Evolutionary conservation across 805 yeast species (phyloP), one percentile per base, ranked within the genome.

Genomic region (Hanseniaspora jakobsenii): DNA sequence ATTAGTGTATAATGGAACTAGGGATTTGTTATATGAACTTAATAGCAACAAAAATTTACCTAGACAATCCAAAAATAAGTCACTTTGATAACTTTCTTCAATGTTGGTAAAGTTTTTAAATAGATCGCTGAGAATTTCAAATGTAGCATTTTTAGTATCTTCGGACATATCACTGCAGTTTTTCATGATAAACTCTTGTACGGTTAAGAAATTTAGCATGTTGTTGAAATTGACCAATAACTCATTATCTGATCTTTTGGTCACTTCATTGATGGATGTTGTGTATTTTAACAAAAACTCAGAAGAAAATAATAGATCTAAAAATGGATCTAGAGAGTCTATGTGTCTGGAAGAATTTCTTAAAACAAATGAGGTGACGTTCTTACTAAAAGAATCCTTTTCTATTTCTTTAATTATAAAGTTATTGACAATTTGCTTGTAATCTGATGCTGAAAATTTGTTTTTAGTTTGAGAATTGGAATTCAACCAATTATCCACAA

Each of bases 401-500:
- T 12, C 28, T 22, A 34, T 34, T 34, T 22, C 19, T 5, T 14
- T 22, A 4, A 22, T 14, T 22, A 34, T 13, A 34, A 22, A 34
- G 6, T 23, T 19, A 6, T 34, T 23, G 5, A 34, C 13, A 9
- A 34, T 22, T n/a, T 16, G 9, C 12, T 34, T 34, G 13, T 39
- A 32, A 3, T 39, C 22, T 8, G 23, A 30, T 17, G 38, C 13
- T 3, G 48, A 21, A 9, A 27, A 23, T 13, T 28, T 43, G 13
- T 34, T 18, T 21, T 31, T 43, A 24, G 19, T 29, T 36, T 24
- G 41, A 14, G 5, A n/a, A n/a, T 32, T 29, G 3, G 41, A 49
- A 5, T 62, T 66, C 22, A 67, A 54, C 2, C 72, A 58, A 27
- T 51, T 43, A 14, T 49, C 48, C 32, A 57, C 55, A 9, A 72